Conservation (phyloP, 306 rosid species). For the Sicyos baderoa region DNA sequence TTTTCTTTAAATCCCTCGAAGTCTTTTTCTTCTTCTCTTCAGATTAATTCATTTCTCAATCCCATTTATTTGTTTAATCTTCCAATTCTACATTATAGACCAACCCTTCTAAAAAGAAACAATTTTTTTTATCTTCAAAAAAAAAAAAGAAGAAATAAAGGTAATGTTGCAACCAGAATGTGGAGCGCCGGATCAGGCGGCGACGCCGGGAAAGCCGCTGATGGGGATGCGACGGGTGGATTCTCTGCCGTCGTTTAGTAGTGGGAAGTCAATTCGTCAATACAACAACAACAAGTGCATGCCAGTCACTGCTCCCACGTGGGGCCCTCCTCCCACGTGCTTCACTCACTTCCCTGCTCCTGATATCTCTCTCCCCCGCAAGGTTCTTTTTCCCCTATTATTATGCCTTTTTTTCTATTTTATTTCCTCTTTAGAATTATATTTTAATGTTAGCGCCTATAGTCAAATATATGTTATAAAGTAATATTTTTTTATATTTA, state of each 20-base stretch:
- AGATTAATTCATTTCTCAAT: too few relatives aligned
- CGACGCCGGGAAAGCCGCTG: constrained; percentile 68
- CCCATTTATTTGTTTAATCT: too few relatives aligned
- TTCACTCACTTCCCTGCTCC: constrained; percentile 25
- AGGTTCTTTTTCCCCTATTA: constrained; percentile 34
- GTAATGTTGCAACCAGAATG: constrained; percentile 47
- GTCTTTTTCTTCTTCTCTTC: too few relatives aligned
- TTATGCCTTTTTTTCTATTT: too few relatives aligned
- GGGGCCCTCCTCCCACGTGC: neutral
- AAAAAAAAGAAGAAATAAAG: neutral
- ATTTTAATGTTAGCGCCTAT: too few relatives aligned
- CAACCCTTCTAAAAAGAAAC: too few relatives aligned
- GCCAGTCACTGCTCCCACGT: constrained; percentile 43
- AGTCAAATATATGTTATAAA: too few relatives aligned
- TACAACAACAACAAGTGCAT: constrained; percentile 40
- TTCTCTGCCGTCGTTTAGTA: constrained; percentile 47
- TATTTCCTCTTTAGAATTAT: too few relatives aligned
- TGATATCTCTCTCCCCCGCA: constrained; percentile 58
- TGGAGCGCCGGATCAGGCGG: constrained; percentile 49
- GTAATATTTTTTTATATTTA: too few relatives aligned
- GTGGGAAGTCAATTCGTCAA: constrained; percentile 54
- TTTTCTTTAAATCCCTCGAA: neutral
- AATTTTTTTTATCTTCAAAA: too few relatives aligned
- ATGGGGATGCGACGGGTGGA: constrained; percentile 53
- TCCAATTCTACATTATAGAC: too few relatives aligned